Evolutionary conservation across 352 stramenopile genomes (phyloP).

Genomic region (Halophytophthora polymorphica): DNA sequence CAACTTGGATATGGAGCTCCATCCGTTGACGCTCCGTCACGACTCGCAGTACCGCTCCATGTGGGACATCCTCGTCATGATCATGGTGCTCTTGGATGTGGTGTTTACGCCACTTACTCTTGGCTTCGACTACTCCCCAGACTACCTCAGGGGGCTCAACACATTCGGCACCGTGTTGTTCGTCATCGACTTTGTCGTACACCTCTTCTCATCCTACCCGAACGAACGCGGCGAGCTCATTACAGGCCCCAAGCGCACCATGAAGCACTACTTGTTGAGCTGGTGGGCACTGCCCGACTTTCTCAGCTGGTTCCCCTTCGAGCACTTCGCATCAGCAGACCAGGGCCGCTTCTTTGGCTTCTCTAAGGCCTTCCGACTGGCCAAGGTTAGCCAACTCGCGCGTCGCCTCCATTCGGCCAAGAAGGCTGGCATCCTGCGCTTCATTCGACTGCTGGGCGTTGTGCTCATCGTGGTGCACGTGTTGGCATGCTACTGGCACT

Average conservation of each 20-base stretch:
- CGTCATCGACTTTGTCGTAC: conserved; percentile 50
- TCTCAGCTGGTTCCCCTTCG: conserved; percentile 70
- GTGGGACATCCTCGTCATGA: conserved; percentile 57
- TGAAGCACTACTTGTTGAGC: conserved; percentile 49
- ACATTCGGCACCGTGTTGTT: conserved; percentile 40
- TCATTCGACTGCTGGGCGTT: conserved; percentile 45
- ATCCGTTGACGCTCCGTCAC: conserved; percentile 48
- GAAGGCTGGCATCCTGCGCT: conserved; percentile 61
- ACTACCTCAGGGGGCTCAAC: conserved; percentile 30
- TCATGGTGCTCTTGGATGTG: conserved; percentile 52
- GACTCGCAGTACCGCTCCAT: conserved; percentile 35
- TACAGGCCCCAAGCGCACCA: conserved; percentile 36
- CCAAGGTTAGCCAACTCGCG: conserved; percentile 62
- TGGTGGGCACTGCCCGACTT: conserved; percentile 58
- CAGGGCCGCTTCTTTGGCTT: conserved; percentile 56
- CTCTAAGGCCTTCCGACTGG: conserved; percentile 62
- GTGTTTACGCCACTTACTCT: conserved; percentile 50
- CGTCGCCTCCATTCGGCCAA: conserved; percentile 54
- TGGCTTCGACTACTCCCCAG: conserved; percentile 37
- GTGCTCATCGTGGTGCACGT: conserved; percentile 55
- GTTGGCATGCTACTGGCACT: conserved; percentile 66
- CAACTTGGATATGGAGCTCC: conserved; percentile 22
- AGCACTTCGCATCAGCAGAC: conserved; percentile 28
- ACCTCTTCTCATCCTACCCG: conserved; percentile 54
- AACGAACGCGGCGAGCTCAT: conserved; percentile 50